phyloP scores from a whole-genome alignment of 2,329 filamentous ascomycete genomes.

The Didymella lethalis region DNA sequence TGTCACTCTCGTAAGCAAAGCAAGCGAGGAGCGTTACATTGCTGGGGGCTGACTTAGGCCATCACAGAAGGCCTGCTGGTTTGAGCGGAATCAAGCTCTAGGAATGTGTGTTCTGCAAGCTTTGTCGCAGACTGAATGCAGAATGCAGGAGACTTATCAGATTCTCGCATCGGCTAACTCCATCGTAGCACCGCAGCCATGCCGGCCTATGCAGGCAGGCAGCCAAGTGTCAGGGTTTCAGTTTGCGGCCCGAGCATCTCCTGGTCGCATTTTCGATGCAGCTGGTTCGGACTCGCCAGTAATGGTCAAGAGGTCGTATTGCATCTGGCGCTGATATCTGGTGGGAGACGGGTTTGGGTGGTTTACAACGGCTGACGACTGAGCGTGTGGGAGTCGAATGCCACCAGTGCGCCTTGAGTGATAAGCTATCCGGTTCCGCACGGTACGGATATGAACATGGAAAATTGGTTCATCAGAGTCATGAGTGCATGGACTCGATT shows the following conservation, averaged over 20 bases:
- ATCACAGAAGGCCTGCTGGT: neutral
- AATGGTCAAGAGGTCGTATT: neutral
- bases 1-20: neutral
- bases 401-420: neutral
- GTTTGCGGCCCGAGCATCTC: conserved; percentile 16
- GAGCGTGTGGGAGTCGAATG: neutral
- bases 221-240: conserved; percentile 9
- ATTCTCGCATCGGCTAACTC: neutral
- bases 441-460: neutral
- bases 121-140: neutral
- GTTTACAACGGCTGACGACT: neutral
- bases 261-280: conserved; percentile 7
- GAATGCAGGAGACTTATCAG: neutral
- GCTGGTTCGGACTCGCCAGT: neutral
- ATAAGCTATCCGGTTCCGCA: neutral
- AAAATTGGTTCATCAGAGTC: neutral
- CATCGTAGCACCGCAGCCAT: conserved; percentile 6
- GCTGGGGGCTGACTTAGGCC: neutral
- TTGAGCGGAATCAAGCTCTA: no score
- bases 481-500: neutral
- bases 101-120: neutral
- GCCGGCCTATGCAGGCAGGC: conserved; percentile 3
- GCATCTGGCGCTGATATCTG: neutral
- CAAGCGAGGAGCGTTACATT: neutral
- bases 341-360: neutral